These are phyloP conservation scores for Ogataea pilisensis DNA, from an alignment of 805 yeast species.

Conservation along the genomic window DNA sequence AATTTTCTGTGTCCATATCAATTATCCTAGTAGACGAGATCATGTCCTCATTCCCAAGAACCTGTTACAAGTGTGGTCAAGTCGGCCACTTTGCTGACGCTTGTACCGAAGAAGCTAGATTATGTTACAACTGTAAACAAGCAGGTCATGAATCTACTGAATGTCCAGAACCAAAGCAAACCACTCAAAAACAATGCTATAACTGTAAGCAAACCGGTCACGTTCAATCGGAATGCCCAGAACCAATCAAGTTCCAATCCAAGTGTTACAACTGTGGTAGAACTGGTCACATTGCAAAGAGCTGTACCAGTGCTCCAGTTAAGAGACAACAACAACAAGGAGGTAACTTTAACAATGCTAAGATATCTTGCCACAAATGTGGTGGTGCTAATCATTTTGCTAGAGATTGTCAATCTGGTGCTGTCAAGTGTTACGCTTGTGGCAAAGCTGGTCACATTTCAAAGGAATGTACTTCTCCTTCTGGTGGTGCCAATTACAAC, in stretches of 20 bases:
- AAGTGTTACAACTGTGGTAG: slow-evolving; percentile 79
- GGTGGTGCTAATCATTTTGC: slow-evolving; percentile 94
- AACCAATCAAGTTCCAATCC: slow-evolving; percentile 48
- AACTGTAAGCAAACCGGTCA: slow-evolving; percentile 91
- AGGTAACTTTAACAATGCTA: slow-evolving; percentile 26
- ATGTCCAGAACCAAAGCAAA: slow-evolving; percentile 85
- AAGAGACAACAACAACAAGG: slow-evolving; percentile 13
- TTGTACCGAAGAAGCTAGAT: slow-evolving; percentile 78
- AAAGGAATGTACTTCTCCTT: slow-evolving; percentile 66
- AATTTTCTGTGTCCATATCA: too few relatives aligned
- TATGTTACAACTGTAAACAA: slow-evolving; percentile 89
- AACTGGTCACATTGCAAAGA: slow-evolving; percentile 79
- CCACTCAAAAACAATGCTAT: slow-evolving; percentile 84
- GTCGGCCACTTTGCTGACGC: slow-evolving; percentile 87
- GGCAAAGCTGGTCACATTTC: slow-evolving; percentile 88
- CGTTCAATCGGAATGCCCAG: slow-evolving; percentile 78
- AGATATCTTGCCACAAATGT: slow-evolving; percentile 78
- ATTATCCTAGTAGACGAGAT: too few relatives aligned
- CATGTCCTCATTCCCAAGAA: slow-evolving; percentile 47
- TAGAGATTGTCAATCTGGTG: slow-evolving; percentile 72
- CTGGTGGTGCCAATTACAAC: slow-evolving; percentile 41
- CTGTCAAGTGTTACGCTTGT: slow-evolving; percentile 83
- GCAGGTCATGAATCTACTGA: slow-evolving; percentile 88
- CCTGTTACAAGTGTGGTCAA: slow-evolving; percentile 90
- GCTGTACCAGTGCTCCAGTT: slow-evolving; percentile 44